Percentiles rank a stretch among this genome's conserved stretches.
Evolutionary conservation across 108 stramenopile species (phyloP).

Genomic region (Pseudonitzschia multiseries): DNA sequence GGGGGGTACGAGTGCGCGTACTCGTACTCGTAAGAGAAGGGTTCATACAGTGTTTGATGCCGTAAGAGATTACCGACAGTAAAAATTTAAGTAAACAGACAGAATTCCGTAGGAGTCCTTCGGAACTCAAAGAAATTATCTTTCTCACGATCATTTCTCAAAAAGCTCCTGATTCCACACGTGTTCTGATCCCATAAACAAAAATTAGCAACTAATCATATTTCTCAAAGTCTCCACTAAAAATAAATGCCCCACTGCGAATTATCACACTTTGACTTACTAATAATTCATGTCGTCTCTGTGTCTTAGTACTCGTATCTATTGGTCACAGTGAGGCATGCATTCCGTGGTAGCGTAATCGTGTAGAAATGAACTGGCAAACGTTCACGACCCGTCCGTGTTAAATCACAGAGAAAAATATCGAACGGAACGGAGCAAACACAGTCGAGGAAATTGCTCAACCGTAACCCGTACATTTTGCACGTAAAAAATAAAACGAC

Average conservation of each 20-base stretch:
- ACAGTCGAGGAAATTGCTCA: not conserved
- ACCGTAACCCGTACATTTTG: constrained; percentile 1
- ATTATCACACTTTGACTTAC: constrained; percentile 4
- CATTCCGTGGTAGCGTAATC: not conserved
- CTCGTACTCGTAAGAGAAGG: no score
- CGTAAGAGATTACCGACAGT: no score
- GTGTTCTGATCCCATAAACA: not conserved
- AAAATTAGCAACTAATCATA: not conserved
- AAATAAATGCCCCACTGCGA: not conserved
- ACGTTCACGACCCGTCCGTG: not conserved
- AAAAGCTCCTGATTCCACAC: not conserved
- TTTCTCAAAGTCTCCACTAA: constrained; percentile 4
- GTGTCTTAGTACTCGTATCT: not conserved
- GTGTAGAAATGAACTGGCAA: not conserved
- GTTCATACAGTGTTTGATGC: no score
- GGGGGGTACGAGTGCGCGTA: no score
- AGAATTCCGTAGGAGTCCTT: no score
- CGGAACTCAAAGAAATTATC: not conserved
- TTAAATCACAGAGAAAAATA: not conserved
- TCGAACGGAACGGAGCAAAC: constrained; percentile 2
- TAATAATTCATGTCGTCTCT: not conserved
- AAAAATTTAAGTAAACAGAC: no score
- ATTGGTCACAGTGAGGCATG: not conserved
- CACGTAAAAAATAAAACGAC: not conserved
- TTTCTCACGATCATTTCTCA: not conserved